Base-by-base conservation (phyloP, 2,329 filamentous ascomycete species). In the Daldinia eschscholtzii region DNA sequence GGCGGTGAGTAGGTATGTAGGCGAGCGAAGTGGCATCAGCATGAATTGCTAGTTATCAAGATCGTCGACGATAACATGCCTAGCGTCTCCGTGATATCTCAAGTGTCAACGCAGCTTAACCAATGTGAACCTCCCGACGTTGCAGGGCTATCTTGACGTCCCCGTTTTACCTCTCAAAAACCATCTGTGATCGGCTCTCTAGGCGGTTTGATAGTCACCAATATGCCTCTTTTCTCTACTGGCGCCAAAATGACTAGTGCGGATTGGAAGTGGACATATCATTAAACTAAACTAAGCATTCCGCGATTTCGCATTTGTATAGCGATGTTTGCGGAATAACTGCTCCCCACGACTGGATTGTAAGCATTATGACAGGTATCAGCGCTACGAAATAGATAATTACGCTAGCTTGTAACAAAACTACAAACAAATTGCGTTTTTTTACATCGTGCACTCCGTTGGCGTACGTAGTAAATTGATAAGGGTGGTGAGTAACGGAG, bases 131-230 rank as follows among this genome's bases (percentile, higher is more conserved):
- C 65, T 64, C 20, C 63, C 26, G 52, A 56, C 30, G 50, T 58
- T 60, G 33, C 59, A 60, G 53, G 57, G 61, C 61, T 57, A 56
- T 52, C 41, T 37, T 35, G 26, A 53, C 6, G 37, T 30, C 26
- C 53, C 68, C 59, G 30, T 48, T 66, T 63, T 58, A 44, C 28
- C 33, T 20, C 48, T 35, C 39, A 58, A 57, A 44, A 60, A 67
- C 60, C 44, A 57, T 64, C 62, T 64, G 56, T 64, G 69, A 71
- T 71, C 64, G 56, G 26, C 69, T 50, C 57, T 33, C n/a, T 46
- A 64, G 30, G 53, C 39, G 39, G 70, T 72, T 70, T 72, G 70
- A 72, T 72, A 68, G 35, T 64, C 70, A n/a, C 48, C 60, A 65
- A 6, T n/a, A 65, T 55, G 18, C 52, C 57, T 64, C 46, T 41